phyloP scores from a whole-genome alignment of 2,329 filamentous ascomycete species.

The Tolypocladium tundrense region DNA sequence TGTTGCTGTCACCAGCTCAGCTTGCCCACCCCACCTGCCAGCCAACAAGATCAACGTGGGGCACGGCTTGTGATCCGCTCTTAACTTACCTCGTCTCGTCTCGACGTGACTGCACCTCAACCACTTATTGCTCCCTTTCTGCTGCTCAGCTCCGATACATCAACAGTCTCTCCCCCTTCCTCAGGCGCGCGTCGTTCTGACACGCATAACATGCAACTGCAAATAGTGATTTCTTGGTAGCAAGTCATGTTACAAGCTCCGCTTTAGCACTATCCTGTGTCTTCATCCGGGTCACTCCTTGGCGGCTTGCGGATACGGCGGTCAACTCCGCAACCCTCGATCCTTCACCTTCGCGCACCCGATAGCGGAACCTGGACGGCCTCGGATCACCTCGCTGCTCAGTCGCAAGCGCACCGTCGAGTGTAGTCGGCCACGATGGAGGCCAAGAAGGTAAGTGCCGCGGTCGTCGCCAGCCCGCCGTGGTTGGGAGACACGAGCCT shows the following conservation, averaged over 20 bases:
- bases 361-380: background rate
- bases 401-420: background rate
- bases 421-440: constrained; percentile 21
- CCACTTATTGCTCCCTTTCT: background rate
- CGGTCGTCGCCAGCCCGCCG: background rate
- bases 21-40: background rate
- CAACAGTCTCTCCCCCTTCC: background rate
- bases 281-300: background rate
- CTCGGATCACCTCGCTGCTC: background rate
- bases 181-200: background rate
- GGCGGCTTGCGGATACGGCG: background rate
- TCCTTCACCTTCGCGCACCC: background rate
- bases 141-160: background rate
- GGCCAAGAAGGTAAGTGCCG: constrained; percentile 27
- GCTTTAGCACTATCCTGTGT: background rate
- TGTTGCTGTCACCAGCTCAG: background rate
- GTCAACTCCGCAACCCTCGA: background rate
- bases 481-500: background rate
- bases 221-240: background rate
- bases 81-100: background rate
- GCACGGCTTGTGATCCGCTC: background rate
- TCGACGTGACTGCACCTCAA: background rate
- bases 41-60: background rate
- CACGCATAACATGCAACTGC: background rate
- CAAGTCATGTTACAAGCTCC: background rate